Evolutionary conservation across 2,329 filamentous ascomycete genomes (phyloP).

Genomic region (Ophiosphaerella herpotricha): DNA sequence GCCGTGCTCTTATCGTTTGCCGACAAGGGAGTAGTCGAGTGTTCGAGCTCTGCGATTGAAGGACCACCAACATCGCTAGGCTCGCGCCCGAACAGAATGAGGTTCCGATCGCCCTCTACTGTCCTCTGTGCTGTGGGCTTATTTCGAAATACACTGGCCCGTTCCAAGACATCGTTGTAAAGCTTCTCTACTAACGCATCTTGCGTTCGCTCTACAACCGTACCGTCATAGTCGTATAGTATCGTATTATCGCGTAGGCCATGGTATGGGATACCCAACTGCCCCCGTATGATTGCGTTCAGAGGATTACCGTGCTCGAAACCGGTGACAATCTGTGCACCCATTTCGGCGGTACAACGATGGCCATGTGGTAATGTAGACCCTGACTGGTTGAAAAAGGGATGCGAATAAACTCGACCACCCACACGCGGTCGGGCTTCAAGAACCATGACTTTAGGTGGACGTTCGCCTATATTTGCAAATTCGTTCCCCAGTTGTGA

Average conservation of each 20-base stretch:
- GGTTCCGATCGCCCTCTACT: conserved; percentile 78
- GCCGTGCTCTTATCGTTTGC: conserved; percentile 54
- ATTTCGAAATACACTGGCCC: conserved; percentile 87
- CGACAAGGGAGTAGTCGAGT: conserved; percentile 59
- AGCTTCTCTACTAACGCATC: conserved; percentile 87
- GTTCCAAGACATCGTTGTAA: conserved; percentile 92
- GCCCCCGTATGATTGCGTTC: conserved; percentile 86
- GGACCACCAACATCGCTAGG: conserved; percentile 60
- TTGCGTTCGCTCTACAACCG: conserved; percentile 74
- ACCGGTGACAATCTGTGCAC: conserved; percentile 96
- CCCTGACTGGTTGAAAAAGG: conserved; percentile 63
- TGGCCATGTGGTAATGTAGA: conserved; percentile 58
- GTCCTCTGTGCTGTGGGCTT: conserved; percentile 71
- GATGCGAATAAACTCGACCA: conserved; percentile 89
- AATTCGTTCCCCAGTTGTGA: conserved; percentile 75
- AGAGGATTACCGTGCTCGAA: conserved; percentile 95
- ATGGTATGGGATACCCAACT: conserved; percentile 86
- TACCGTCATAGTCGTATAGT: conserved; percentile 83
- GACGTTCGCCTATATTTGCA: conserved; percentile 65
- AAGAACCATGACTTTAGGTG: conserved; percentile 76
- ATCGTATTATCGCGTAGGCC: conserved; percentile 78
- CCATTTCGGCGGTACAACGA: conserved; percentile 88
- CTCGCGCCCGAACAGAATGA: conserved; percentile 84
- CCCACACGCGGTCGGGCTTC: conserved; percentile 88
- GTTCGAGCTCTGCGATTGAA: conserved; percentile 74